Base-by-base conservation (phyloP, 2,329 filamentous ascomycete species). In the Escovopsis sp. region DNA sequence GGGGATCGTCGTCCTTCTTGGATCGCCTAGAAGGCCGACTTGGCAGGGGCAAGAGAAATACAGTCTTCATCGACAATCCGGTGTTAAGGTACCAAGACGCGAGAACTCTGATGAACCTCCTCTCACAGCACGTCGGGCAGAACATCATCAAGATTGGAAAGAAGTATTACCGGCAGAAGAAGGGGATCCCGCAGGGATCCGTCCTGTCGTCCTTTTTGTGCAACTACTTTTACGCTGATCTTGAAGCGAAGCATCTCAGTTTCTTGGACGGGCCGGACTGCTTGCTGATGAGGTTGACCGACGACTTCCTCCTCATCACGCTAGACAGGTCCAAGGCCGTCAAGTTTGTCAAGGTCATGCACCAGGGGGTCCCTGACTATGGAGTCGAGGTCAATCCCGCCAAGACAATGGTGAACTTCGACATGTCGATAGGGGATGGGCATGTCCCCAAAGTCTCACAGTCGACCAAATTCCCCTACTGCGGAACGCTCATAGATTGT, bases 161-260 rank as follows among this genome's bases (percentile, higher is more conserved):
- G 62, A 84, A 81, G 50, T 87, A 79, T 57, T 95, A 91, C 57
- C 75, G 85, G 20, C 91, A 98, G 57, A 89, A 79, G 57, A 67
- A 72, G 16, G 91, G 91, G 12, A 96, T 98, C 33, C 88, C 91
- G 0, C 91, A 98, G 58, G 91, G 91, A 7, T 95, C 88, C 0
- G 73, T 95, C 1, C 58, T 98, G 5, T 95, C 88, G 0, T 84
- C 81, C 35, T 68, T 87, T 34, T 68, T 98, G 5, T 96, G 91
- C 67, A 96, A 87, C 61, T 89, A 94, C 61, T 95, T 96, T 59
- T 98, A 98, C 56, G 88, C 84, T 6, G 79, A 91, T 47, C 72
- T 96, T 2, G 91, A 98, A 59, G 62, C 62, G 7, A 68, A 77
- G 24, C 65, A 80, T 12, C 66, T 96, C 2, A 56, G 54, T 0